phyloP scores from a whole-genome alignment of 208 protist species.

The Leishmania arabica region DNA sequence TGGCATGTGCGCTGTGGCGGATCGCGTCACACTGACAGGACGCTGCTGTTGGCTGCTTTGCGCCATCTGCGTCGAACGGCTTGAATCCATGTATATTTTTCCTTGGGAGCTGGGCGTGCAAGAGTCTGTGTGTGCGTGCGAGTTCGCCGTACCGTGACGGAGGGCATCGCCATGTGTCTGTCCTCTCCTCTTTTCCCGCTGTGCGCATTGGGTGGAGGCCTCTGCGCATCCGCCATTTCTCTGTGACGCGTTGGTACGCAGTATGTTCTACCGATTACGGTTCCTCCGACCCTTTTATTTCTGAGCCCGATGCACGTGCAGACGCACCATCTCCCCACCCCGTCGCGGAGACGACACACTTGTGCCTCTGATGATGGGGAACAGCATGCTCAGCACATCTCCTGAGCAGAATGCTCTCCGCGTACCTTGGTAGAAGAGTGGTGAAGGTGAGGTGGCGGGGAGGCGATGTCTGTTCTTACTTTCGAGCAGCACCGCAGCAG shows the following conservation, averaged over 20 bases:
- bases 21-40: conserved; percentile 3
- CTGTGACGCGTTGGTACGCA: neutral
- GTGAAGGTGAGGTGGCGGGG: neutral
- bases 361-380: neutral
- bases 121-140: neutral
- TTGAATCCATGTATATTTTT: conserved; percentile 2
- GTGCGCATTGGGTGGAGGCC: neutral
- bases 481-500: neutral
- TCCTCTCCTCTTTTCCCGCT: neutral
- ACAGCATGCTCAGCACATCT: neutral
- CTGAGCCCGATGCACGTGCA: too few species aligned
- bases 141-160: neutral
- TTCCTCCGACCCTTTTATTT: neutral
- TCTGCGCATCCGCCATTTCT: neutral
- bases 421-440: neutral
- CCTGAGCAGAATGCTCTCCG: neutral
- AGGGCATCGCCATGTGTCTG: neutral
- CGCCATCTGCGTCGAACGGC: neutral
- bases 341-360: neutral
- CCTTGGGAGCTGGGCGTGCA: neutral
- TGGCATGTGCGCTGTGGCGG: neutral
- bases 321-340: neutral
- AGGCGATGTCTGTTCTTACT: conserved; percentile 1
- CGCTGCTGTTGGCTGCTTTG: neutral
- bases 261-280: neutral